phyloP scores from a whole-genome alignment of 768 basidiomycete species.

The Auricularia auricula-judae region DNA sequence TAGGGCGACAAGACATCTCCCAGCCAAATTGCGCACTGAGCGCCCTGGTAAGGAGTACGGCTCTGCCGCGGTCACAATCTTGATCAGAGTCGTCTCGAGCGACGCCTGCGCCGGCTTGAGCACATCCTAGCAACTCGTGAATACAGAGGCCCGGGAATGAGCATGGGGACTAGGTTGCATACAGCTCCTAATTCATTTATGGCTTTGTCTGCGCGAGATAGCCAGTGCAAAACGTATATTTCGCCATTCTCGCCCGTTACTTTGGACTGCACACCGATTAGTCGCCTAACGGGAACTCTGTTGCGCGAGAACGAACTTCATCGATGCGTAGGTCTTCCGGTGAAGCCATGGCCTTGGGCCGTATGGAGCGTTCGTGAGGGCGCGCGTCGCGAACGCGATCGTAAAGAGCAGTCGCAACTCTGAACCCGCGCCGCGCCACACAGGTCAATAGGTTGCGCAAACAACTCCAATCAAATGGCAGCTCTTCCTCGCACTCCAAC shows the following conservation, averaged over 20 bases:
- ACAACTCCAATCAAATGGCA: no score
- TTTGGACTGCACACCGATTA: conserved; percentile 37
- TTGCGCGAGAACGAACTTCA: conserved; percentile 1
- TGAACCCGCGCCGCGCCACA: no score
- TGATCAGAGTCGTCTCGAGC: conserved; percentile 54
- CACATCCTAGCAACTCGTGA: conserved; percentile 36
- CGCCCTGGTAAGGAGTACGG: conserved; percentile 79
- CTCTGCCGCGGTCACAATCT: conserved; percentile 51
- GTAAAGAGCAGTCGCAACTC: no score
- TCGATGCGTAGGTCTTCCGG: conserved; percentile 2
- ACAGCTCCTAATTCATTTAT: conserved; percentile 43
- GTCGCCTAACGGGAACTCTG: background rate
- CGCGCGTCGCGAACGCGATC: no score
- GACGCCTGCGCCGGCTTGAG: conserved; percentile 53
- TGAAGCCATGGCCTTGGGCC: background rate
- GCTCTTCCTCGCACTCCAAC: no score
- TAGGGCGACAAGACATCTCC: conserved; percentile 62
- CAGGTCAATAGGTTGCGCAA: no score
- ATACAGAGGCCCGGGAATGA: background rate
- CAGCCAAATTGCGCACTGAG: conserved; percentile 67
- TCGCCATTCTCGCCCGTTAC: conserved; percentile 66
- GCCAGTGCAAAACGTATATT: conserved; percentile 78
- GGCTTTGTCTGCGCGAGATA: conserved; percentile 52
- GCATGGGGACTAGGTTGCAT: conserved; percentile 17
- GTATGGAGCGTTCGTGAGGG: background rate